Percentiles rank a stretch among this genome's conserved stretches.
Conservation (phyloP, 768 basidiomycete species). For the Lentinula detonsa region DNA sequence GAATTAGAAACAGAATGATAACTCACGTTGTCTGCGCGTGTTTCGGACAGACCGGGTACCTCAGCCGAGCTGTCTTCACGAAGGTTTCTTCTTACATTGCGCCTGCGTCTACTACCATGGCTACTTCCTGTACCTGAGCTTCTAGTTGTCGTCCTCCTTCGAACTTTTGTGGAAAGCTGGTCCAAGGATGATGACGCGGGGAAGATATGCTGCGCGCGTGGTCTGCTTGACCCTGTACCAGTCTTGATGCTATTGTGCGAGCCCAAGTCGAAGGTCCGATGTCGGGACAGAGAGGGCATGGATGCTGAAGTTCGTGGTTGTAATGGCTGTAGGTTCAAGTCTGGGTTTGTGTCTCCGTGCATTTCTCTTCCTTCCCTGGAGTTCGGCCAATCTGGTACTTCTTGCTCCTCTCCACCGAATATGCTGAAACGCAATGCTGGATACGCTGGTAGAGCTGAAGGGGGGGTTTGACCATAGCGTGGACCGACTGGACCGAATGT, state of each 20-base stretch:
- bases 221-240: background rate
- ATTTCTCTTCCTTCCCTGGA: background rate
- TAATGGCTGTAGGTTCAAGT: background rate
- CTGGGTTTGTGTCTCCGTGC: background rate
- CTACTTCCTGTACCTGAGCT: background rate
- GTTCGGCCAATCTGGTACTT: background rate
- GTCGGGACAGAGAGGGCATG: slow-evolving; percentile 3
- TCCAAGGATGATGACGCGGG: slow-evolving; percentile 1
- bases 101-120: background rate
- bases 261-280: background rate
- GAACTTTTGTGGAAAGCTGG: background rate
- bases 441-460: background rate
- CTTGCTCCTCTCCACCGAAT: background rate
- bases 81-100: background rate
- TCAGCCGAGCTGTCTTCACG: background rate
- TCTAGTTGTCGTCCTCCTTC: background rate
- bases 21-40: slow-evolving; percentile 5
- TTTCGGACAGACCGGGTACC: background rate
- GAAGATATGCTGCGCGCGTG: slow-evolving; percentile 5
- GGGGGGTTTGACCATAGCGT: background rate
- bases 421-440: background rate
- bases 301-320: background rate
- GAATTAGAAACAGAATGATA: background rate
- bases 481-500: slow-evolving; percentile 1
- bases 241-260: background rate